Conservation (phyloP, 495 filamentous ascomycete species). For the Tuber indicum region DNA sequence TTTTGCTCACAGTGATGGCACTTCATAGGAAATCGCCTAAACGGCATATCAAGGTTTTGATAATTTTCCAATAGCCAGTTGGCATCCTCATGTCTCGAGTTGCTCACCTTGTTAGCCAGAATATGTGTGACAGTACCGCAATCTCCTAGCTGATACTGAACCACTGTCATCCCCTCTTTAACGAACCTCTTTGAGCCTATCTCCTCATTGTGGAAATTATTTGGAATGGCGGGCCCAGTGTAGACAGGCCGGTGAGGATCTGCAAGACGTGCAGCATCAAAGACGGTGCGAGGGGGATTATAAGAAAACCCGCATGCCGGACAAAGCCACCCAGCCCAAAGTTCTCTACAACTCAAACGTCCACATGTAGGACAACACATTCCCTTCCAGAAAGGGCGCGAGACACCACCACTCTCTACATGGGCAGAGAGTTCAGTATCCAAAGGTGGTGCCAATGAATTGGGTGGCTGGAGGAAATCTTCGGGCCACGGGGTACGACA, state of each 20-base stretch:
- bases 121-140: slow-evolving; percentile 61
- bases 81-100: slow-evolving; percentile 51
- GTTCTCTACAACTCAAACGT: slow-evolving; percentile 55
- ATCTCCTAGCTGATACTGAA: slow-evolving; percentile 44
- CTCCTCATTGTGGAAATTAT: slow-evolving; percentile 23
- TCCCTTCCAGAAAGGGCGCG: slow-evolving; percentile 52
- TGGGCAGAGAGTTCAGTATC: slow-evolving; percentile 40
- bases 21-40: slow-evolving; percentile 52
- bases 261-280: slow-evolving; percentile 43
- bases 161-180: slow-evolving; percentile 35
- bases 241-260: slow-evolving; percentile 37
- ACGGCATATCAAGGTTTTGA: slow-evolving; percentile 53
- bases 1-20: slow-evolving; percentile 44
- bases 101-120: slow-evolving; percentile 50
- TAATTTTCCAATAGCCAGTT: slow-evolving; percentile 59
- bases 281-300: slow-evolving; percentile 30
- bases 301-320: slow-evolving; percentile 49
- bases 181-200: slow-evolving; percentile 27
- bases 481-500: slow-evolving; percentile 44
- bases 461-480: slow-evolving; percentile 44
- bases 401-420: slow-evolving; percentile 35
- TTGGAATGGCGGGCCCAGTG: slow-evolving; percentile 37
- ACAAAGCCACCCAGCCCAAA: slow-evolving; percentile 64
- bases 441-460: slow-evolving; percentile 44
- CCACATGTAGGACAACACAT: slow-evolving; percentile 68